These are phyloP conservation scores for Metarhizium guizhouense DNA, from an alignment of 2,329 filamentous ascomycete species.

Conservation along the genomic window DNA sequence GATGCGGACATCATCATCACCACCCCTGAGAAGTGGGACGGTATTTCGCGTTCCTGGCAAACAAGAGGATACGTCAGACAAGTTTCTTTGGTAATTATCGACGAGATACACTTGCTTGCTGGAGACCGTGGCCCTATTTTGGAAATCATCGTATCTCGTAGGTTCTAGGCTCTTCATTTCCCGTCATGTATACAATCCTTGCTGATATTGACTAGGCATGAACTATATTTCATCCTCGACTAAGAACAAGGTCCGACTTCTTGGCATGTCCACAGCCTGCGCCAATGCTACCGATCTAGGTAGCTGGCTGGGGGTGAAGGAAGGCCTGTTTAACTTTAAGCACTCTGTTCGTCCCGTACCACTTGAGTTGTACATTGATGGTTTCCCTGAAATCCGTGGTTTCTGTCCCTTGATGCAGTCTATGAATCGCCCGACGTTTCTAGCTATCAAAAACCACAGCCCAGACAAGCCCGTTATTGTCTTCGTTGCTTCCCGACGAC, in stretches of 20 bases:
- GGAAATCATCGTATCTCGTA: constrained; percentile 81
- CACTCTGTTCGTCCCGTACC: constrained; percentile 96
- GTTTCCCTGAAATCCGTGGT: constrained; percentile 87
- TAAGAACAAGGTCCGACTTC: constrained; percentile 75
- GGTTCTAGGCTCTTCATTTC: constrained; percentile 10
- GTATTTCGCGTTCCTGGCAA: constrained; percentile 98
- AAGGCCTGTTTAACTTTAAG: constrained; percentile 92
- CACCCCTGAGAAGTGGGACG: constrained; percentile 99
- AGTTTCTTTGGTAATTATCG: constrained; percentile 93
- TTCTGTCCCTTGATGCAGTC: constrained; percentile 98
- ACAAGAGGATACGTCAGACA: constrained; percentile 92
- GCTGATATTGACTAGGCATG: constrained; percentile 52
- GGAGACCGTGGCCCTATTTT: constrained; percentile 95
- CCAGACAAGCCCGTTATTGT: constrained; percentile 97
- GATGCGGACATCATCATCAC: constrained; percentile 97
- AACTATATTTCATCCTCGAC: constrained; percentile 97
- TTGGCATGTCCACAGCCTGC: constrained; percentile 99
- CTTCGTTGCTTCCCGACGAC: constrained; percentile 89
- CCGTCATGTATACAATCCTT: background rate
- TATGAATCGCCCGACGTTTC: constrained; percentile 95
- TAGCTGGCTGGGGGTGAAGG: constrained; percentile 95
- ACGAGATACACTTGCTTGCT: constrained; percentile 95
- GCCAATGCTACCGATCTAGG: constrained; percentile 90
- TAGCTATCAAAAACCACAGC: constrained; percentile 93
- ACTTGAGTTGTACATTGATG: constrained; percentile 93